Evolutionary conservation across 2,329 filamentous ascomycete genomes (phyloP).

Genomic region (Xylaria sp.): DNA sequence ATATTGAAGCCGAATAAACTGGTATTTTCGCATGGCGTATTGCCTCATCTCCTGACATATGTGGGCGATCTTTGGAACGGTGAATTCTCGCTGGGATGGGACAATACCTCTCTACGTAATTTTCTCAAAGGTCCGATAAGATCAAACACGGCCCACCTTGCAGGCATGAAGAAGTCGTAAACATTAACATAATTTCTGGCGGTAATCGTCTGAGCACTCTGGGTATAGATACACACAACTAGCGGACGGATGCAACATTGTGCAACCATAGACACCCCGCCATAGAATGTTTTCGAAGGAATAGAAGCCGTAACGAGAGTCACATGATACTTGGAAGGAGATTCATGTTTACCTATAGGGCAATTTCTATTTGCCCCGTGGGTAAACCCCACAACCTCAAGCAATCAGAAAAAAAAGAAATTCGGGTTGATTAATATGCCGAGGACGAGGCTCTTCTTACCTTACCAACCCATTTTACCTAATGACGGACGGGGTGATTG

Average conservation of each 20-base stretch:
- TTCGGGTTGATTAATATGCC: slow-evolving; percentile 3
- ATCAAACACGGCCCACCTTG: too few species aligned
- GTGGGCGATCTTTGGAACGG: too few species aligned
- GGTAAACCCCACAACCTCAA: not conserved
- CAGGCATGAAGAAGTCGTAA: too few species aligned
- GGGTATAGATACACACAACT: not conserved
- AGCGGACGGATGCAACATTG: not conserved
- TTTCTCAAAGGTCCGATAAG: too few species aligned
- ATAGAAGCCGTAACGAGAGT: not conserved
- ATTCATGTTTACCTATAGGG: not conserved
- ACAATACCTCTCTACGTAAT: too few species aligned
- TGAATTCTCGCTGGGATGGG: too few species aligned
- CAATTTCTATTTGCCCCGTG: not conserved
- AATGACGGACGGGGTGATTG: slow-evolving; percentile 5
- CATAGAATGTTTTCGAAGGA: not conserved
- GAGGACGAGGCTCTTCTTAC: not conserved
- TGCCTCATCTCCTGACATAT: too few species aligned
- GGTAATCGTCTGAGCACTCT: too few species aligned
- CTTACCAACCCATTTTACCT: not conserved
- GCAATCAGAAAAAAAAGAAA: not conserved
- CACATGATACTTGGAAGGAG: not conserved
- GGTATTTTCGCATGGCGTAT: too few species aligned
- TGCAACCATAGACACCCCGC: not conserved
- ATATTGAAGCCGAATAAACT: too few species aligned
- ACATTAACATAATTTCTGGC: too few species aligned